Conservation (phyloP, 805 yeast genomes). For the Metschnikowia colocasiae region DNA sequence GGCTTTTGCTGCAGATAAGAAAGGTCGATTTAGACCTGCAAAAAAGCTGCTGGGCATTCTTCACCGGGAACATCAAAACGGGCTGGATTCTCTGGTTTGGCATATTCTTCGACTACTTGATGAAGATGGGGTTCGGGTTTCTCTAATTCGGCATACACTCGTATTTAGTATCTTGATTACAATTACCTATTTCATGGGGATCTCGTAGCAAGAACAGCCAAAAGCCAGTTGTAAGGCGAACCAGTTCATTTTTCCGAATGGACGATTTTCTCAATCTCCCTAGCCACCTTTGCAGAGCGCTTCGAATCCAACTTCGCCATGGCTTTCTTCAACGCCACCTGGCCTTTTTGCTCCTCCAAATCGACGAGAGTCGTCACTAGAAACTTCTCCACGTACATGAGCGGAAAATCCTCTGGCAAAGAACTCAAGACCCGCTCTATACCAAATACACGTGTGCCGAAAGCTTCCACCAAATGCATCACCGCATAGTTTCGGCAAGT, state of each 20-base stretch:
- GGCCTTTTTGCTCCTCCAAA: slow-evolving; percentile 19
- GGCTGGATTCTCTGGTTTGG: slow-evolving; percentile 69
- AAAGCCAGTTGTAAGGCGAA: too few relatives aligned
- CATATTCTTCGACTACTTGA: slow-evolving; percentile 59
- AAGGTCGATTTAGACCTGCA: slow-evolving; percentile 79
- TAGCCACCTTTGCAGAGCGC: slow-evolving; percentile 19
- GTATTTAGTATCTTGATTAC: too few relatives aligned
- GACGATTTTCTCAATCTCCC: slow-evolving; percentile 18
- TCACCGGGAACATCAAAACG: slow-evolving; percentile 71
- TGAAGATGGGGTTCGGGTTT: slow-evolving; percentile 44
- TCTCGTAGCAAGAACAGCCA: too few relatives aligned
- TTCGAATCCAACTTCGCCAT: slow-evolving; percentile 29
- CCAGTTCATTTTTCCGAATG: neutral
- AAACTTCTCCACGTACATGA: slow-evolving; percentile 28
- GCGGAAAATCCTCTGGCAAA: slow-evolving; percentile 31
- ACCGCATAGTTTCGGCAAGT: slow-evolving; percentile 19
- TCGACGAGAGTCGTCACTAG: slow-evolving; percentile 21
- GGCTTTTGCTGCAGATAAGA: slow-evolving; percentile 65
- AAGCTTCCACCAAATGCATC: slow-evolving; percentile 26
- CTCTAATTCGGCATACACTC: slow-evolving; percentile 24
- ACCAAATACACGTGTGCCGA: slow-evolving; percentile 21
- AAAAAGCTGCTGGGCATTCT: slow-evolving; percentile 75
- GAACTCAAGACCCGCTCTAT: slow-evolving; percentile 25
- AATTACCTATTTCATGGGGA: too few relatives aligned
- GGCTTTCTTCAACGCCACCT: slow-evolving; percentile 23